Percentiles rank a stretch among this genome's conserved stretches.
phyloP scores from a whole-genome alignment of 208 protist genomes.

The Crithidia expoeki region DNA sequence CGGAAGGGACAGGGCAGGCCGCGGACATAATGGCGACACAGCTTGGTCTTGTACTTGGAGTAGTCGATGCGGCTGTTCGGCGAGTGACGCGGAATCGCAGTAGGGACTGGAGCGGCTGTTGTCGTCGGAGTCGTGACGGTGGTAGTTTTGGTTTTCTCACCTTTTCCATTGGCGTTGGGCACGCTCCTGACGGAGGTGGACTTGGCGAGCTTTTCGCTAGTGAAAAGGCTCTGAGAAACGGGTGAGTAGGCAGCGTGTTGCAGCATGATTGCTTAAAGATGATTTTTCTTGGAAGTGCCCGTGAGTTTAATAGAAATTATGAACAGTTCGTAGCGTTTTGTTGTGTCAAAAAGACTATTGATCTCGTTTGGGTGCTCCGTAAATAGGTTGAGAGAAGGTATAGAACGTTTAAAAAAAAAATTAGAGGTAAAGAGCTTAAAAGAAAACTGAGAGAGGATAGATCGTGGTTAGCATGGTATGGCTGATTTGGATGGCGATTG shows the following conservation, averaged over 20 bases:
- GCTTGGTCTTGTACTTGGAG: conserved; percentile 83
- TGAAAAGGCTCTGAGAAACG: background rate
- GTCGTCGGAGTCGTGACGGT: too few species aligned
- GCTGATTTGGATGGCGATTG: background rate
- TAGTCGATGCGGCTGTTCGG: conserved; percentile 65
- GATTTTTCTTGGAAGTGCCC: too few species aligned
- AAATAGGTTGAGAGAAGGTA: too few species aligned
- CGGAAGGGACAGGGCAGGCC: conserved; percentile 76
- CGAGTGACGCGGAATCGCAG: conserved; percentile 13
- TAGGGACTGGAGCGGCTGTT: too few species aligned
- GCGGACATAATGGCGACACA: conserved; percentile 78
- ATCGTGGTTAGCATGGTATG: too few species aligned
- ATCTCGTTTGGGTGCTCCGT: too few species aligned
- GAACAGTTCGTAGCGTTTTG: too few species aligned
- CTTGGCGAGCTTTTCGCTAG: background rate
- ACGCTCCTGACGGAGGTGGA: conserved; percentile 1
- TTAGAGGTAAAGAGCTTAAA: background rate
- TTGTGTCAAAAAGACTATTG: too few species aligned
- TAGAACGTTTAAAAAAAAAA: background rate
- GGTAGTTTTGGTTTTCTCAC: background rate
- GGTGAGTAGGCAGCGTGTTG: background rate
- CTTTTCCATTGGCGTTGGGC: background rate
- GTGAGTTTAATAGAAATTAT: too few species aligned
- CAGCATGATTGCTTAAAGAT: background rate
- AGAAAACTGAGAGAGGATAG: background rate